These are phyloP conservation scores for Phalaenopsis aphrodite DNA, from an alignment of 106 monocot genomes.

Conservation along the genomic window DNA sequence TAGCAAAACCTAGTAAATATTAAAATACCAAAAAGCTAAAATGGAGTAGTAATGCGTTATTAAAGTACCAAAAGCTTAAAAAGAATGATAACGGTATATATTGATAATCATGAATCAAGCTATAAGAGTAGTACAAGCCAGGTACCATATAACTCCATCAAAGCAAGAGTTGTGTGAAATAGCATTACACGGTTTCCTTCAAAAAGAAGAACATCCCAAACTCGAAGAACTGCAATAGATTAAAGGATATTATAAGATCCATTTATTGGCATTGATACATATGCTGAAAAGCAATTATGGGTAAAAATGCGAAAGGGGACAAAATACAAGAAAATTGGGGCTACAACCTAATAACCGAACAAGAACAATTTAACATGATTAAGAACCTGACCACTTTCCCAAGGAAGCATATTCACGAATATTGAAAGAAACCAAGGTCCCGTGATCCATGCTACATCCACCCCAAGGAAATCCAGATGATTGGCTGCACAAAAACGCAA, in stretches of 20 bases:
- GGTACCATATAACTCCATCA: conserved; percentile 98
- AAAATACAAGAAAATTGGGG: background rate
- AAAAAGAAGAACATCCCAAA: conserved; percentile 97
- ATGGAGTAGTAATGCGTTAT: background rate
- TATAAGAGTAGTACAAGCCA: background rate
- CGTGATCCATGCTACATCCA: conserved; percentile 93
- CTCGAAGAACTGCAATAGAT: conserved; percentile 67
- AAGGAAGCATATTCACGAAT: conserved; percentile 97
- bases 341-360: background rate
- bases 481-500: conserved; percentile 52
- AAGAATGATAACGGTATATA: background rate
- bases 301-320: background rate
- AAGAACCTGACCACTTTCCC: conserved; percentile 94
- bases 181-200: conserved; percentile 89
- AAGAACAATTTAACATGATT: conserved; percentile 7
- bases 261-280: background rate
- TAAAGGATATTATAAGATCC: background rate
- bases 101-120: background rate
- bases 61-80: background rate
- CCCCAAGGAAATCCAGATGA: conserved; percentile 96
- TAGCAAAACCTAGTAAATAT: background rate
- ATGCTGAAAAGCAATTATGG: background rate
- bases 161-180: conserved; percentile 83
- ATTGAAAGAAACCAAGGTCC: conserved; percentile 99
- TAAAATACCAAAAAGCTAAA: background rate